These are phyloP conservation scores for Collybiopsis luxurians DNA, from an alignment of 768 basidiomycete genomes.

Conservation along the genomic window DNA sequence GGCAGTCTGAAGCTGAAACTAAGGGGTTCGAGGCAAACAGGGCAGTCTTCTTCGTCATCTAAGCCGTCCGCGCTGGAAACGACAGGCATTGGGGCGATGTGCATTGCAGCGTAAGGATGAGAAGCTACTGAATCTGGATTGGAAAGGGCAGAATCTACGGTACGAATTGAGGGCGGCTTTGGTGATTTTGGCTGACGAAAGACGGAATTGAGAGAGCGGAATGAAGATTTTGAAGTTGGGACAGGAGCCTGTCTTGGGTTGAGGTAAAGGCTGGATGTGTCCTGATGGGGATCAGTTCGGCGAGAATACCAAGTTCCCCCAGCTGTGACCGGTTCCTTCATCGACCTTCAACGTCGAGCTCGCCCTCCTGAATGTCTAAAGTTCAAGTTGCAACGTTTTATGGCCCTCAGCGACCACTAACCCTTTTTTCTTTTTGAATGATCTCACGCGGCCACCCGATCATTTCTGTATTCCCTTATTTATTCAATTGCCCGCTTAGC, in stretches of 20 bases:
- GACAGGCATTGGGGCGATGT: slow-evolving; percentile 66
- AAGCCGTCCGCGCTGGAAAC: slow-evolving; percentile 60
- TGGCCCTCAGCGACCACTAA: too few relatives aligned
- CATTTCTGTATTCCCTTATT: too few relatives aligned
- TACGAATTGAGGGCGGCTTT: slow-evolving; percentile 50
- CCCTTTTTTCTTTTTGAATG: too few relatives aligned
- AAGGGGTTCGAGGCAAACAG: slow-evolving; percentile 94
- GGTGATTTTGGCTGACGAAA: slow-evolving; percentile 46
- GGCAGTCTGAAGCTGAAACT: slow-evolving; percentile 90
- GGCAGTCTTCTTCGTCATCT: slow-evolving; percentile 89
- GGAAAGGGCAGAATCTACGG: slow-evolving; percentile 37
- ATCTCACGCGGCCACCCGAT: too few relatives aligned
- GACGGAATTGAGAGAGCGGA: slow-evolving; percentile 48
- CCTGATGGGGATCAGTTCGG: slow-evolving; percentile 5
- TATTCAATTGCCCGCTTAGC: too few relatives aligned
- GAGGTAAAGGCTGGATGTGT: slow-evolving; percentile 23
- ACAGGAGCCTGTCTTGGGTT: slow-evolving; percentile 15
- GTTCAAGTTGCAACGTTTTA: too few relatives aligned
- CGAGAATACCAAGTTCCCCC: slow-evolving; percentile 4
- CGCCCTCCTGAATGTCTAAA: too few relatives aligned
- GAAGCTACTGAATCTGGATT: slow-evolving; percentile 32
- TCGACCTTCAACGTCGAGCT: too few relatives aligned
- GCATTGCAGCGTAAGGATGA: slow-evolving; percentile 62
- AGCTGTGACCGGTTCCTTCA: too few relatives aligned
- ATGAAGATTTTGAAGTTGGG: slow-evolving; percentile 30